Base-by-base conservation (phyloP, 2,329 filamentous ascomycete genomes). In the Fusarium metavorans region DNA sequence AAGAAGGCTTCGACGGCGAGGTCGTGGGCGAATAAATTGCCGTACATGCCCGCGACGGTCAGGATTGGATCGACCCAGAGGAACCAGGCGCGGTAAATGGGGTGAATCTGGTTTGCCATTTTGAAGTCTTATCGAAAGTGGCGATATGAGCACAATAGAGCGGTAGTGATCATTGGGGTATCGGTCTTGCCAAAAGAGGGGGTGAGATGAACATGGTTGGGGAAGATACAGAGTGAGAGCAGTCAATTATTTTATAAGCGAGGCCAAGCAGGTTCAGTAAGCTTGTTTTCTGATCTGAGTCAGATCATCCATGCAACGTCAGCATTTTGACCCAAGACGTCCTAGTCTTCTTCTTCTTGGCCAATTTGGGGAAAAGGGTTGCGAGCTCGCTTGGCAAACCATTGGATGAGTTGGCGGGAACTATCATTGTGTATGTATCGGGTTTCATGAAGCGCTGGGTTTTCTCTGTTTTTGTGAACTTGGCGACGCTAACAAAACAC, bases 31-130 rank as follows among this genome's bases (percentile, higher is more conserved):
- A 77, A 54, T 16, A 78, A 25, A 23, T 75, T 77, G 16, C 6
- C 66, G 18, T 71, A 75, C 48, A 78, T 74, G 2, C 76, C 76
- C 1, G 37, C 6, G 9, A 74, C 7, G 4, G 76, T 76, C 0
- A 77, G 50, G 43, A 73, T 48, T 8, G 76, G 76, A n/a, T 78
- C 76, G 20, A 77, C 23, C 76, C 76, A 78, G 41, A 76, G 48
- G 59, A 78, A 78, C 68, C 66, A 77, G 9, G 66, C 9, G 52
- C 45, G 61, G 56, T 78, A 78, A 7, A 73, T 35, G 6, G 70
- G 69, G 23, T 76, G 75, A 4, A 77, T 67, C 4, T 68, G 57
- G 39, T 63, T 66, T 0, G 65, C 41, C 45, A 77, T 75, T 43
- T 37, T 71, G 41, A 35, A 54, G 18, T 2, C 6, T n/a, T 32